Evolutionary conservation across 495 filamentous ascomycete species (phyloP).

Genomic region (Niebla homalea): DNA sequence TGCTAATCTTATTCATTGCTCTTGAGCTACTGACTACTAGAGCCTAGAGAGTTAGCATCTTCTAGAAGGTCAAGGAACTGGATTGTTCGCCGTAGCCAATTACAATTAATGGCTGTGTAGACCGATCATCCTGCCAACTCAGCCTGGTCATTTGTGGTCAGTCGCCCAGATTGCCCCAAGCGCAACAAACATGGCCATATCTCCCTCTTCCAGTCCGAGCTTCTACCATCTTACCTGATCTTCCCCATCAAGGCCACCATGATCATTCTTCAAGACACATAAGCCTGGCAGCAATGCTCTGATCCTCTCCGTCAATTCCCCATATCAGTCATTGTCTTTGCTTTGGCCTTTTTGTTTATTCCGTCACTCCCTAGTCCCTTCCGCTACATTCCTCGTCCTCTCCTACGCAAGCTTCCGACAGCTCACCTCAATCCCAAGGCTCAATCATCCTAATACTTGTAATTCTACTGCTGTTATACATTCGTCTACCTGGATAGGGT

Average conservation of each 20-base stretch:
- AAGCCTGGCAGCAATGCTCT: constrained; percentile 15
- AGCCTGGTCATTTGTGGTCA: too few species aligned
- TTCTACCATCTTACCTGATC: constrained; percentile 12
- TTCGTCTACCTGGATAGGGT: constrained; percentile 11
- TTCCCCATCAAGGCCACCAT: constrained; percentile 8
- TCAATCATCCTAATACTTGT: neutral
- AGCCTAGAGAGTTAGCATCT: too few species aligned
- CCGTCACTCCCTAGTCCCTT: constrained; percentile 16
- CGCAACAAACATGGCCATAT: neutral
- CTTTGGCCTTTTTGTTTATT: constrained; percentile 13
- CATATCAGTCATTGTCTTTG: constrained; percentile 19
- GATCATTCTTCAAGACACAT: constrained; percentile 14
- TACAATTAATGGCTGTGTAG: too few species aligned
- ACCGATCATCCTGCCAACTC: too few species aligned
- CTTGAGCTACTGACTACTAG: too few species aligned
- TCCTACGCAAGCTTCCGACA: neutral
- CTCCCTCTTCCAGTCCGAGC: constrained; percentile 10
- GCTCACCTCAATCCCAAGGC: neutral
- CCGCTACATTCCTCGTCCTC: constrained; percentile 7
- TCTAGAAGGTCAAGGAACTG: too few species aligned
- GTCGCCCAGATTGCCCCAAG: neutral
- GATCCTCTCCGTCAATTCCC: constrained; percentile 20
- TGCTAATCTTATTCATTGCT: too few species aligned
- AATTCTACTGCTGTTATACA: constrained; percentile 4
- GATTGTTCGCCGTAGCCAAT: too few species aligned